Evolutionary conservation across 257 asterid species (phyloP).

Genomic region (Linaria vulgaris): DNA sequence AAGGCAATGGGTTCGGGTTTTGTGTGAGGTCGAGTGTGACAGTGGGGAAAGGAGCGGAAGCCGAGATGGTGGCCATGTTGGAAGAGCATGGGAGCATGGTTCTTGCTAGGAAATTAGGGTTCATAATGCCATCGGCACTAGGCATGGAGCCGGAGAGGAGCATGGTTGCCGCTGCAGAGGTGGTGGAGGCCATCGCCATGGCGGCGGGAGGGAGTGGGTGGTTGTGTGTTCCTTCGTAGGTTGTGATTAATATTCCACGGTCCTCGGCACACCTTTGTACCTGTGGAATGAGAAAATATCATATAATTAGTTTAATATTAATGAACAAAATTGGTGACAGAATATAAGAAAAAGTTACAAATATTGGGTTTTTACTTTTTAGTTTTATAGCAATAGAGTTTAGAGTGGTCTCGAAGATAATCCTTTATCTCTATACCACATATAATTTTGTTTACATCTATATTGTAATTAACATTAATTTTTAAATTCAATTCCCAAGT

Average conservation of each 20-base stretch:
- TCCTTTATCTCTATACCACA: no score
- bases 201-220: constrained; percentile 98
- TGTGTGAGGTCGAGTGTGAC: constrained; percentile 92
- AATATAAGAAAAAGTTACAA: no score
- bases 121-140: constrained; percentile 80
- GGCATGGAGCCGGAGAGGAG: constrained; percentile 89
- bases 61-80: constrained; percentile 89
- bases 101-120: constrained; percentile 68
- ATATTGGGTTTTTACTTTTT: no score
- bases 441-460: no score
- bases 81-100: constrained; percentile 72
- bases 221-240: constrained; percentile 90
- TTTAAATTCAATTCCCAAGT: no score
- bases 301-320: no score
- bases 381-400: no score
- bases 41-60: constrained; percentile 94
- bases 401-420: no score
- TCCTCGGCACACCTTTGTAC: constrained; percentile 97
- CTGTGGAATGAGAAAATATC: constrained; percentile 28
- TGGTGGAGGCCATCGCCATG: constrained; percentile 95
- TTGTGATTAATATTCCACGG: constrained; percentile 62
- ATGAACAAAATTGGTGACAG: no score
- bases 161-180: constrained; percentile 93
- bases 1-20: constrained; percentile 46
- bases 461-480: no score